Conservation (phyloP, 306 rosid genomes). For the cucumber (Cucumis sativus) region DNA sequence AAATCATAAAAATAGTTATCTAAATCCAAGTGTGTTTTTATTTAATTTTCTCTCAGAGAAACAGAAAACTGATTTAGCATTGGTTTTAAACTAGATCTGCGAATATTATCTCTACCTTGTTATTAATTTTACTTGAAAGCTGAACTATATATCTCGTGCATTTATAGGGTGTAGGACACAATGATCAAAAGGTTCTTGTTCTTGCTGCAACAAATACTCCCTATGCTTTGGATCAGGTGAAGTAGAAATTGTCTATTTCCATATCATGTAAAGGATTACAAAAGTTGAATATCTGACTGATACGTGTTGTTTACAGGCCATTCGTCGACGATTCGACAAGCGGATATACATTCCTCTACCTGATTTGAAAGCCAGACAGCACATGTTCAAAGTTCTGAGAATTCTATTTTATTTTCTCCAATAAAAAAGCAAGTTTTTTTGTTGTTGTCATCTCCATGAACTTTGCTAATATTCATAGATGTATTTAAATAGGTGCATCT, state of each 20-base stretch:
- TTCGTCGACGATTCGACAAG: conserved; percentile 96
- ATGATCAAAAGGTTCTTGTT: conserved; percentile 95
- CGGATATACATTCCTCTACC: conserved; percentile 98
- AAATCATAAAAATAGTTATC: background rate
- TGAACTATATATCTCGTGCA: conserved; percentile 8
- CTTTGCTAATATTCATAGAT: conserved; percentile 10
- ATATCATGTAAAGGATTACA: background rate
- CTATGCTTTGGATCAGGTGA: conserved; percentile 93
- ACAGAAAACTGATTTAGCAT: background rate
- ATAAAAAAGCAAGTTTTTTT: background rate
- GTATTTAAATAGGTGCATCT: conserved; percentile 73
- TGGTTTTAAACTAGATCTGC: background rate
- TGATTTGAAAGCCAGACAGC: conserved; percentile 87
- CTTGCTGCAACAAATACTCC: conserved; percentile 99
- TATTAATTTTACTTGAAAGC: background rate
- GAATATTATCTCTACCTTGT: background rate
- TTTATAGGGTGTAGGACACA: conserved; percentile 83
- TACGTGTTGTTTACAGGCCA: conserved; percentile 53
- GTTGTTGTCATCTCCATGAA: background rate
- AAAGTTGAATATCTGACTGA: conserved; percentile 19
- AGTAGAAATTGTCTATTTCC: conserved; percentile 7
- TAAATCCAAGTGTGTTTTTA: background rate
- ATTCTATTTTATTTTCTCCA: conserved; percentile 8
- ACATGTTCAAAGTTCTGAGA: conserved; percentile 76
- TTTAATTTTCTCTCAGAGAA: background rate